Percentiles rank a stretch among this genome's conserved stretches.
Conservation (phyloP, 495 filamentous ascomycete species). For the Penicillium fimorum region DNA sequence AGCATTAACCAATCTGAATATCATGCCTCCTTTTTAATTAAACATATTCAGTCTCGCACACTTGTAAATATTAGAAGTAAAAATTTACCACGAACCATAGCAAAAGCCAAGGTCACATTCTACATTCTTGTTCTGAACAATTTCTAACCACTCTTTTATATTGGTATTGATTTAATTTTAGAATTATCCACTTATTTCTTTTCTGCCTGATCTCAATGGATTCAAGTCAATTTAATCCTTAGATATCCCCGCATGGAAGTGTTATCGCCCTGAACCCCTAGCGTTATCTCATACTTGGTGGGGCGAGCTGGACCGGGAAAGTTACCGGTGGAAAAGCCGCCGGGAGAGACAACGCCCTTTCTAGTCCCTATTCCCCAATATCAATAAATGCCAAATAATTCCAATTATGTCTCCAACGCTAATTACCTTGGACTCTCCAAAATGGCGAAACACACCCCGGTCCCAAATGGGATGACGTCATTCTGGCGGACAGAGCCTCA, state of each 20-base stretch:
- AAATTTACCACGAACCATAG: background rate
- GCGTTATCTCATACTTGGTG: background rate
- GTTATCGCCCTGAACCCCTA: background rate
- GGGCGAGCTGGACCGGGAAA: background rate
- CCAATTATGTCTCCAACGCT: background rate
- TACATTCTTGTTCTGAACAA: background rate
- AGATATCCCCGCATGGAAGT: background rate
- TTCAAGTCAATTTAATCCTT: background rate
- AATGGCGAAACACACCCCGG: slow-evolving; percentile 26
- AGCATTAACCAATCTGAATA: background rate
- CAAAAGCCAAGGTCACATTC: background rate
- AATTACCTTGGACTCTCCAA: background rate
- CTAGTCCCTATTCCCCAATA: background rate
- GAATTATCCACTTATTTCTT: background rate
- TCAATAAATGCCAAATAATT: slow-evolving; percentile 1
- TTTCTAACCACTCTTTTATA: background rate
- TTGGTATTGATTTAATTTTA: background rate
- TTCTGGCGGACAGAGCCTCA: slow-evolving; percentile 71
- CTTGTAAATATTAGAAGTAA: background rate
- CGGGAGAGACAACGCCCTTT: background rate
- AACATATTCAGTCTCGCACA: background rate
- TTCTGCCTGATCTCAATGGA: background rate
- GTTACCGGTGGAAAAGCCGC: slow-evolving; percentile 6
- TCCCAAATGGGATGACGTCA: slow-evolving; percentile 57
- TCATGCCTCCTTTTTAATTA: background rate